These are phyloP conservation scores for Abelmoschus esculentus DNA, from an alignment of 345 rosid genomes.

Conservation along the genomic window DNA sequence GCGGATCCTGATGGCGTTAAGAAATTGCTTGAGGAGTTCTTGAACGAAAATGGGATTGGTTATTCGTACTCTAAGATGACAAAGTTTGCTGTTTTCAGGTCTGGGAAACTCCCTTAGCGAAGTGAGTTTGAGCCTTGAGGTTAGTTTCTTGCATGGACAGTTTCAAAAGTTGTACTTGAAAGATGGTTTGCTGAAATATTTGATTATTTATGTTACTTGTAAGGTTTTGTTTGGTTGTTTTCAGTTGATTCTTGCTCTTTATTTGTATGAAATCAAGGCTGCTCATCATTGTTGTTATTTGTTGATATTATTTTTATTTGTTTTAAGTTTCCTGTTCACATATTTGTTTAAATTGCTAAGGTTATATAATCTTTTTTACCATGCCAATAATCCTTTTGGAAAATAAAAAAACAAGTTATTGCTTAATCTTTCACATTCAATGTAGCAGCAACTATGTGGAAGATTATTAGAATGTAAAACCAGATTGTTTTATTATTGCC, in stretches of 20 bases:
- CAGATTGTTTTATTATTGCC: neutral
- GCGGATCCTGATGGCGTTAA: constrained; percentile 62
- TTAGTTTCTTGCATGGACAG: neutral
- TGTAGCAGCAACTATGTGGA: no score
- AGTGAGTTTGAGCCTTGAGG: constrained; percentile 12
- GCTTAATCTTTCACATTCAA: neutral
- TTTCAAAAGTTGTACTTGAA: neutral
- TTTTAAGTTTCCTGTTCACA: neutral
- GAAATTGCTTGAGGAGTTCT: constrained; percentile 48
- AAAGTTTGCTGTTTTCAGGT: constrained; percentile 68
- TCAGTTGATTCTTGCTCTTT: no score
- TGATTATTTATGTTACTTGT: no score
- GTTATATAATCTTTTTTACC: no score
- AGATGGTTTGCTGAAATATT: neutral
- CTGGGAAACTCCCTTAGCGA: constrained; percentile 55
- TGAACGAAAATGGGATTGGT: constrained; percentile 45
- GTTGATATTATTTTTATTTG: neutral
- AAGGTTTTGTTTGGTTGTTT: no score
- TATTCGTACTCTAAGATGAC: constrained; percentile 57
- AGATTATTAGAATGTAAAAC: neutral
- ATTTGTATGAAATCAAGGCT: no score
- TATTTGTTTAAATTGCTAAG: no score
- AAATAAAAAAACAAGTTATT: neutral
- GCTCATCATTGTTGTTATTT: neutral
- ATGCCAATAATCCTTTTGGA: no score